A percentile compares a stretch with the other conserved stretches of the same genome.
phyloP scores from a whole-genome alignment of 306 rosid species.

The Neltuma alba region DNA sequence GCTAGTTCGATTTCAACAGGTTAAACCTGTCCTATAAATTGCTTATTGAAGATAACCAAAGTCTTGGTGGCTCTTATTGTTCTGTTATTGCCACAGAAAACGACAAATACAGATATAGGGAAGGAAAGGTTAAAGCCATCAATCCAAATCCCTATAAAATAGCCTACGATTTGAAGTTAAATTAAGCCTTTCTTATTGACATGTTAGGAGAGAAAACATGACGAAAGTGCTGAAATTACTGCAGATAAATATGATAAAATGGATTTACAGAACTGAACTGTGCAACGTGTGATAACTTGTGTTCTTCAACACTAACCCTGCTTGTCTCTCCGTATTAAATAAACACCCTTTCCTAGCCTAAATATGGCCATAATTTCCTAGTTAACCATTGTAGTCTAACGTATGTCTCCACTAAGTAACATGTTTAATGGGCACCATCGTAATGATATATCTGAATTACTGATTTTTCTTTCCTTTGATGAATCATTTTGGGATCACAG shows the following conservation, averaged over 20 bases:
- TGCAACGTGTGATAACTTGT: not conserved
- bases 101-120: not conserved
- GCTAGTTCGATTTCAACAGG: not conserved
- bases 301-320: not conserved
- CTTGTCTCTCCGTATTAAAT: not conserved
- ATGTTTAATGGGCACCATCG: not conserved
- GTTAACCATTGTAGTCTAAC: not conserved
- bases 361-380: not conserved
- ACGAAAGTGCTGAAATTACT: not conserved
- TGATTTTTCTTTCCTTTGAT: conserved; percentile 3
- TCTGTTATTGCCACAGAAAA: not conserved
- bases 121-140: not conserved
- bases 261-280: not conserved
- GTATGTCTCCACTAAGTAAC: not conserved
- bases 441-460: not conserved
- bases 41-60: not conserved
- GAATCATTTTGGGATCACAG: conserved; percentile 44
- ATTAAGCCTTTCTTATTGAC: not conserved
- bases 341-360: not conserved
- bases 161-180: not conserved
- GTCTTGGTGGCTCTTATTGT: not conserved
- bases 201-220: not conserved
- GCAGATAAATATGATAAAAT: not conserved
- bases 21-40: not conserved
- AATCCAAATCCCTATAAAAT: not conserved